Conservation (phyloP, 495 filamentous ascomycete genomes). For the Rusavskia elegans region DNA sequence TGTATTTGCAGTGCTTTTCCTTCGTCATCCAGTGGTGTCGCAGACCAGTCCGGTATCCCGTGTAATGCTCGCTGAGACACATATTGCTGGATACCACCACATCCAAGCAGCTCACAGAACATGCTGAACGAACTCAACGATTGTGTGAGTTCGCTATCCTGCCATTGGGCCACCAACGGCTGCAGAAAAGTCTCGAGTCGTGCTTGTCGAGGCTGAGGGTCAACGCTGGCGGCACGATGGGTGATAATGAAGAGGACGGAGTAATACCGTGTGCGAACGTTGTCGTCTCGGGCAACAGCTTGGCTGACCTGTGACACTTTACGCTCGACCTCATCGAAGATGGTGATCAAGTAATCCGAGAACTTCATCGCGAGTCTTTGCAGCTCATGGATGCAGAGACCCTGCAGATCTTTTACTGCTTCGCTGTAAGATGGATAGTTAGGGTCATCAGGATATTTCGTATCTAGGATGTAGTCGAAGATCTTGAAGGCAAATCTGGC, state of each 20-base stretch:
- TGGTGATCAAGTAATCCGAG: conserved; percentile 69
- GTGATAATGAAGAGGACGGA: conserved; percentile 74
- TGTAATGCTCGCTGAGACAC: conserved; percentile 56
- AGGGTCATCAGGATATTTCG: conserved; percentile 51
- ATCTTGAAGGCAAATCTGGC: conserved; percentile 70
- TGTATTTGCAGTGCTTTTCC: conserved; percentile 63
- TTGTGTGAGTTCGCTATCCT: conserved; percentile 46
- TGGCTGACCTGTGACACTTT: conserved; percentile 71
- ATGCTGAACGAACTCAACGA: conserved; percentile 59
- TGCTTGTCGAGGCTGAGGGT: conserved; percentile 42
- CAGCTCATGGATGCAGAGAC: conserved; percentile 66
- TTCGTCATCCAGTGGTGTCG: conserved; percentile 56
- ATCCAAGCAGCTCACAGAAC: conserved; percentile 64
- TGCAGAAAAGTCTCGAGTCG: conserved; percentile 59
- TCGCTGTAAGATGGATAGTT: conserved; percentile 63
- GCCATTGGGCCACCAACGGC: conserved; percentile 70
- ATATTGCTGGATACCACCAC: conserved; percentile 69
- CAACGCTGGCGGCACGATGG: conserved; percentile 67
- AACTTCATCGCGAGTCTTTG: conserved; percentile 81
- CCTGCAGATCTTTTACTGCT: conserved; percentile 78
- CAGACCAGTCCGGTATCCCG: conserved; percentile 68
- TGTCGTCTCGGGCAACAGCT: conserved; percentile 57
- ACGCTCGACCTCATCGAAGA: conserved; percentile 72
- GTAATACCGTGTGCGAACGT: conserved; percentile 55
- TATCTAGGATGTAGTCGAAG: conserved; percentile 77